Percentiles rank a stretch among this genome's conserved stretches.
These are phyloP conservation scores for Trametes maxima DNA, from an alignment of 768 basidiomycete genomes.

Conservation along the genomic window DNA sequence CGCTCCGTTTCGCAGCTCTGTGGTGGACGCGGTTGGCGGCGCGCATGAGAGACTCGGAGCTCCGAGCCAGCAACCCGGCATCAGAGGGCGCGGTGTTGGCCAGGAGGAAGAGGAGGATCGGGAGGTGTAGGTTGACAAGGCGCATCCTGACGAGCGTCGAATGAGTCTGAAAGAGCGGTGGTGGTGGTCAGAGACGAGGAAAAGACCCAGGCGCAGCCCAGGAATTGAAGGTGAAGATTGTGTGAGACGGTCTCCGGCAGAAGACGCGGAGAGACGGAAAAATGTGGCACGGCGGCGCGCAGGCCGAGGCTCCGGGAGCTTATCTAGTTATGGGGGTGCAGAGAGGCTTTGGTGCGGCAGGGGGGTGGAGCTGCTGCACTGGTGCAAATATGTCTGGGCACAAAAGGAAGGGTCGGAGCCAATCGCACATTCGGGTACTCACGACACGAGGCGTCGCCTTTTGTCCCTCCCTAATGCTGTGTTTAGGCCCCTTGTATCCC, in stretches of 20 bases:
- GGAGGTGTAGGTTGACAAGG: constrained; percentile 21
- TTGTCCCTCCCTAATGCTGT: constrained; percentile 17
- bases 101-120: constrained; percentile 36
- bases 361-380: constrained; percentile 17
- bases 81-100: constrained; percentile 33
- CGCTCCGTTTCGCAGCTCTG: constrained; percentile 61
- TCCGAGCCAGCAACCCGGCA: constrained; percentile 26
- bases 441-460: constrained; percentile 17
- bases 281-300: not conserved
- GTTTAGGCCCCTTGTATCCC: not conserved
- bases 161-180: not conserved
- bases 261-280: constrained; percentile 3
- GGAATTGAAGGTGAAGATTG: constrained; percentile 14
- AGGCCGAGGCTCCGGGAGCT: not conserved
- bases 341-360: constrained; percentile 17
- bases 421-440: constrained; percentile 1
- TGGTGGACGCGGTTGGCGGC: constrained; percentile 53
- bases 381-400: constrained; percentile 17
- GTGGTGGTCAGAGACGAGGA: constrained; percentile 9
- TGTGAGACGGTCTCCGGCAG: constrained; percentile 9
- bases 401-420: constrained; percentile 18
- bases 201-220: constrained; percentile 19
- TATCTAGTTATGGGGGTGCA: constrained; percentile 8
- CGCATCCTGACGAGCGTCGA: constrained; percentile 18
- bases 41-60: constrained; percentile 43